Evolutionary conservation across 768 basidiomycete species (phyloP), one percentile per base, ranked within the genome.

Genomic region (Termitomyces sp.): DNA sequence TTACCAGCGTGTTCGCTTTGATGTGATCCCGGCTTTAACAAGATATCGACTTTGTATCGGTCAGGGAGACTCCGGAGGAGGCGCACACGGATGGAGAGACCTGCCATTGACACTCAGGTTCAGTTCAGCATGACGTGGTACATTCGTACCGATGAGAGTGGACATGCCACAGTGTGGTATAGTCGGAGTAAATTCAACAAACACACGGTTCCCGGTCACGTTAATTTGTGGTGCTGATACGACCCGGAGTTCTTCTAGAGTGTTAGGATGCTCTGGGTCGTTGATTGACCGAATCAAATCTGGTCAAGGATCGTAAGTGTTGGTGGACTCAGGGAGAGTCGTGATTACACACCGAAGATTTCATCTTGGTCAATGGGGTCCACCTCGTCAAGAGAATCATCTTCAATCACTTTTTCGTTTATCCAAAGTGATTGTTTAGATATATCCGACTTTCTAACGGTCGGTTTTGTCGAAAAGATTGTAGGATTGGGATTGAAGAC

Each of bases 131-230:
- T 46, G 47, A 52, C 20, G 3, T 54, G 22, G 20, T 5, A 14
- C 26, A 70, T 69, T 68, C 80, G 57, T 63, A 90, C 95, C 96
- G 56, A 99, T 98, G 52, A 98, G 76, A 2, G 95, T 98, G 10
- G 94, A 95, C 92, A 94, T 94, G 50, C 94, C 94, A 62, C 96
- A 98, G 67, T 98, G 95, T 10, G 97, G 96, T 16, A 97, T 92
- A 0, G 97, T 98, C 3, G 97, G 96, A 5, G 97, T 98, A 67
- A 98, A 95, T 67, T 96, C 94, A 61, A 99, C 87, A 36, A 82
- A 76, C 52, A 99, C 77, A 53, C 80, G 79, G 61, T 94, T 89
- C n/a, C 72, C 67, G 35, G 65, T 71, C 59, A 73, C 76, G 46
- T 61, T 73, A 57, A 98, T 87, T 66, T 98, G 95, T 10, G 92